Evolutionary conservation across 768 basidiomycete genomes (phyloP).

Genomic region (Gloeopeniophorella convolvens): DNA sequence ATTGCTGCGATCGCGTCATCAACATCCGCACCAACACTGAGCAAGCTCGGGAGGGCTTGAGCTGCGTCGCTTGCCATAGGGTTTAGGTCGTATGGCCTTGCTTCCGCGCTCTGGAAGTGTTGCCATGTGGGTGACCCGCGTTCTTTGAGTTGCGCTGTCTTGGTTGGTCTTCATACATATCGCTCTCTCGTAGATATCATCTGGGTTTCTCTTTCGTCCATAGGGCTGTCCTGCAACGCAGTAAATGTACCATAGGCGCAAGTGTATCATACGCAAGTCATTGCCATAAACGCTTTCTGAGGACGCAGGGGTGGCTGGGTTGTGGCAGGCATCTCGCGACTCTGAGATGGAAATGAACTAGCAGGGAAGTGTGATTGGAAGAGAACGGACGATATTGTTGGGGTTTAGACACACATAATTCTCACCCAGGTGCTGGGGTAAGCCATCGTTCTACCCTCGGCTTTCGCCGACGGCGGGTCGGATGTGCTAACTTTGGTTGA

Average conservation of each 20-base stretch:
- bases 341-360: neutral
- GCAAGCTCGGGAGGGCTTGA: neutral
- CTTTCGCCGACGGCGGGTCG: too few relatives aligned
- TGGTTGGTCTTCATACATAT: neutral
- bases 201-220: neutral
- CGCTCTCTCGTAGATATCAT: neutral
- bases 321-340: neutral
- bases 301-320: neutral
- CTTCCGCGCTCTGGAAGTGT: neutral
- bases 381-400: too few relatives aligned
- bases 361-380: too few relatives aligned
- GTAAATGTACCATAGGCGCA: conserved; percentile 1
- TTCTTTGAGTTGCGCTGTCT: too few relatives aligned
- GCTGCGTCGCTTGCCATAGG: neutral
- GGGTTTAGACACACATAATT: too few relatives aligned
- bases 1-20: conserved; percentile 52
- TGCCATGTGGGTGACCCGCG: too few relatives aligned
- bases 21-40: conserved; percentile 22
- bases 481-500: too few relatives aligned
- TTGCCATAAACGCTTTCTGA: neutral
- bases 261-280: neutral
- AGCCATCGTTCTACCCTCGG: too few relatives aligned
- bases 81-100: neutral
- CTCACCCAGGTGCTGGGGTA: too few relatives aligned
- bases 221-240: neutral